Conservation (phyloP, 768 basidiomycete genomes). For the Termitomyces heimii region DNA sequence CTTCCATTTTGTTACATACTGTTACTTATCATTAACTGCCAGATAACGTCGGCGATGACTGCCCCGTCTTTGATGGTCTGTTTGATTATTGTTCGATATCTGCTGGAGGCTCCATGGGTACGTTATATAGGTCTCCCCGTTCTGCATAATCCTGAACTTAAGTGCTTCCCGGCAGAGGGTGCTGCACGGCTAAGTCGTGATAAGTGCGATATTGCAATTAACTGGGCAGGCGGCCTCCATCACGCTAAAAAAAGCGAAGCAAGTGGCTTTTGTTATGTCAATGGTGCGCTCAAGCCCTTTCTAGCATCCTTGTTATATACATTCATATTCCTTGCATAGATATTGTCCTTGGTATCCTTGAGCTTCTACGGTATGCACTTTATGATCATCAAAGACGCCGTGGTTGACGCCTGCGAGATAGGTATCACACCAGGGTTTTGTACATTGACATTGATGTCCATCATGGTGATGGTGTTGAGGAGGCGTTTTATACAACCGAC, state of each 20-base stretch:
- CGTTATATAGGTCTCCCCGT: constrained; percentile 17
- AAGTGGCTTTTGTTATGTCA: constrained; percentile 98
- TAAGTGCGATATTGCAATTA: constrained; percentile 98
- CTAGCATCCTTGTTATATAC: neutral
- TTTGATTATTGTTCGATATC: constrained; percentile 99
- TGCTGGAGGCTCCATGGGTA: constrained; percentile 99
- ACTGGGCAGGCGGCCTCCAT: constrained; percentile 98
- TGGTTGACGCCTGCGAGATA: constrained; percentile 19
- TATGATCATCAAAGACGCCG: neutral
- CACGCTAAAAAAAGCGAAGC: constrained; percentile 99
- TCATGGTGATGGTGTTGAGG: constrained; percentile 98
- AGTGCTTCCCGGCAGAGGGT: constrained; percentile 62
- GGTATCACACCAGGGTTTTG: constrained; percentile 90
- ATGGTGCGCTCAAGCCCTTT: constrained; percentile 45
- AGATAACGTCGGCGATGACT: constrained; percentile 99
- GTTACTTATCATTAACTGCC: constrained; percentile 2
- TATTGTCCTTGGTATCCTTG: constrained; percentile 94
- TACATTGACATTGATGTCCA: constrained; percentile 99
- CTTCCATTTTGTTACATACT: neutral
- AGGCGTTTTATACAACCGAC: constrained; percentile 98
- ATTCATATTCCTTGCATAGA: constrained; percentile 40
- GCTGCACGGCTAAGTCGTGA: constrained; percentile 92
- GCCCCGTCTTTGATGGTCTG: constrained; percentile 96
- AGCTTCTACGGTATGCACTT: constrained; percentile 67
- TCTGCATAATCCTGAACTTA: neutral